Evolutionary conservation across 306 rosid species (phyloP), one percentile per base, ranked within the genome.

Genomic region (Prinsepia uniflora): DNA sequence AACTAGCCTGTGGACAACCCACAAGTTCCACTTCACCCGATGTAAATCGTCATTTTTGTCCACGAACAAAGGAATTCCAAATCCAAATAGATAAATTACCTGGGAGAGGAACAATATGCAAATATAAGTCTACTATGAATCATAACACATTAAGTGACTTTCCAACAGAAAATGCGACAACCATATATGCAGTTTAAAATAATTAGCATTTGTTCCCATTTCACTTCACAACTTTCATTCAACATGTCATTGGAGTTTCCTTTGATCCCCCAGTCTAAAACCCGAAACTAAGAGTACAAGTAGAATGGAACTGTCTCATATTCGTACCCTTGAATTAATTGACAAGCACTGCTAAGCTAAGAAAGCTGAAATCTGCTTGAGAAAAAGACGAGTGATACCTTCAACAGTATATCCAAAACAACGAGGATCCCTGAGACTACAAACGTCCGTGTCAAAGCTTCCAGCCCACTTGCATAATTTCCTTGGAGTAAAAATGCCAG

Each of bases 401-500:
- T 93, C 74, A 93, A 81, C 74, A 84, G 70, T 73, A 93, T 68
- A 82, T 93, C 98, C 76, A 90, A 71, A 72, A 96, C 92, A 77
- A 93, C 90, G 36, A 87, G 74, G 65, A 89, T 71, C 75, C 94
- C 98, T 3, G 98, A 94, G 70, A 94, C 74, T 20, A 90, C 82
- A 64, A 94, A 94, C 11, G 92, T 90, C 72, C 85, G 79, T 11
- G 98, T 84, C 85, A 94, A 82, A 0, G 94, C 94, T 49, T 94
- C 97, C 70, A 79, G 64, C 19, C 94, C 92, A 68, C 88, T 83
- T 8, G 86, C 90, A 70, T 78, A 76, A 71, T 94, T 94, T 66
- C 98, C 98, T 79, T 94, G 94, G 65, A 90, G 84, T 67, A 94
- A 82, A 86, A 94, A 94, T n/a, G 98, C 92, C 79, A 94, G 84